Base-by-base conservation (phyloP, 345 rosid genomes). In the Boechera stricta region DNA sequence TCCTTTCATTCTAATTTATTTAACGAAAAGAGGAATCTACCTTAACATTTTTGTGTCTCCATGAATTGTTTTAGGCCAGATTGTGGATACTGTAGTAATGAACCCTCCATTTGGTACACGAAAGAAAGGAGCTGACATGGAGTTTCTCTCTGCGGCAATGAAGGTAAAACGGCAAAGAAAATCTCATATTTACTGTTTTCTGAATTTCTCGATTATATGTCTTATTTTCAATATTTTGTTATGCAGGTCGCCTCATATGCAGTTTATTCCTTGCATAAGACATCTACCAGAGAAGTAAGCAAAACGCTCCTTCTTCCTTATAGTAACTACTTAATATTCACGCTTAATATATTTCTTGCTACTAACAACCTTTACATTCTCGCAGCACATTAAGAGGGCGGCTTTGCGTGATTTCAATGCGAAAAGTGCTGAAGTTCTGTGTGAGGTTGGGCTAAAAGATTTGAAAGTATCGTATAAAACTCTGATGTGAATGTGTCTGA, bases 21-120 rank as follows among this genome's bases (percentile, higher is more conserved):
- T 11, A 28, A 53, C 10, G n/a, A 31, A 4, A 9, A 3, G 13
- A 57, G 21, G 64, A 69, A 61, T 53, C 57, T 35, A 45, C 3
- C 0, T 52, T 38, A 13, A 18, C 38, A 4, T 21, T 38, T 55
- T 9, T 69, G 15, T 47, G 21, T 2, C 29, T 36, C 52, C n/a
- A 11, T 44, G 59, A 35, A 71, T 16, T 63, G 32, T 70, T 75
- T 33, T 53, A 89, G 98, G 90, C 67, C 85, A 63, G 55, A 71
- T 79, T 75, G 87, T 92, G 38, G 97, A 94, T 79, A 94, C 98
- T 18, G 87, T 88, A 51, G 86, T 92, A 48, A 94, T 94, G 98
- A 94, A 94, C 78, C 98, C 98, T 81, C 98, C 98, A 39, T 94
- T 92, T 84, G 98, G 97, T 59, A 92, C 96, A 16, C 86, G 98